phyloP scores from a whole-genome alignment of 2,329 filamentous ascomycete species.

The Didymella keratinophila region DNA sequence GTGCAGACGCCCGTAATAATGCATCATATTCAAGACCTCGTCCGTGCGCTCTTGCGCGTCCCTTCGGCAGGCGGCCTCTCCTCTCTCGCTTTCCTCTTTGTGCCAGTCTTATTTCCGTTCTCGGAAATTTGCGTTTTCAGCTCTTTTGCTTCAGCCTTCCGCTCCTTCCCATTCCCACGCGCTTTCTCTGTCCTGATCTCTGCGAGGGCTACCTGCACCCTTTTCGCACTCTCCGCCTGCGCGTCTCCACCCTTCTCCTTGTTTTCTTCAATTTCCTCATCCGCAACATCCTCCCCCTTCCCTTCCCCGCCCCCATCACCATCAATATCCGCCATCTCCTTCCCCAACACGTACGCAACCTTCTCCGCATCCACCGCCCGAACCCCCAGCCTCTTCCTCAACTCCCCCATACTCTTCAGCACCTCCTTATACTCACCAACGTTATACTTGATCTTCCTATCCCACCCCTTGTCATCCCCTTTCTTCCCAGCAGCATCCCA shows the following conservation, averaged over 20 bases:
- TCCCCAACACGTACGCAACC: slow-evolving; percentile 74
- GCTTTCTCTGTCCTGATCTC: neutral
- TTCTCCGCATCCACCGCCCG: slow-evolving; percentile 71
- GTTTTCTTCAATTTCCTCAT: neutral
- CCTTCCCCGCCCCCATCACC: neutral
- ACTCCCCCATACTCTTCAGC: slow-evolving; percentile 45
- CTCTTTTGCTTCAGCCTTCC: neutral
- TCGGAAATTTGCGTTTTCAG: neutral
- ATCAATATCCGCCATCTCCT: slow-evolving; percentile 30
- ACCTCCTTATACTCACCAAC: slow-evolving; percentile 72
- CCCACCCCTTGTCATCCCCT: slow-evolving; percentile 47
- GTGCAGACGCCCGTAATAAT: too few relatives aligned
- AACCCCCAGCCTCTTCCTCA: slow-evolving; percentile 39
- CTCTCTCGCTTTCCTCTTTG: slow-evolving; percentile 36
- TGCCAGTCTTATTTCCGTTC: slow-evolving; percentile 22
- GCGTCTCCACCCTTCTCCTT: slow-evolving; percentile 17
- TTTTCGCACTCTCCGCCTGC: neutral
- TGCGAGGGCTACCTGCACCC: neutral
- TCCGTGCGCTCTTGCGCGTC: slow-evolving; percentile 38
- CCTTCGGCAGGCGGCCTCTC: slow-evolving; percentile 26
- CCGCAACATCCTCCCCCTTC: neutral
- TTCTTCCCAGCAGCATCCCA: slow-evolving; percentile 54
- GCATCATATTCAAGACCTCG: slow-evolving; percentile 22
- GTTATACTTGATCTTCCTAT: slow-evolving; percentile 71
- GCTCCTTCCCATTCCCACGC: too few relatives aligned